These are phyloP conservation scores for Penicillium sclerotigenum DNA, from an alignment of 2,329 filamentous ascomycete genomes.

Conservation along the genomic window DNA sequence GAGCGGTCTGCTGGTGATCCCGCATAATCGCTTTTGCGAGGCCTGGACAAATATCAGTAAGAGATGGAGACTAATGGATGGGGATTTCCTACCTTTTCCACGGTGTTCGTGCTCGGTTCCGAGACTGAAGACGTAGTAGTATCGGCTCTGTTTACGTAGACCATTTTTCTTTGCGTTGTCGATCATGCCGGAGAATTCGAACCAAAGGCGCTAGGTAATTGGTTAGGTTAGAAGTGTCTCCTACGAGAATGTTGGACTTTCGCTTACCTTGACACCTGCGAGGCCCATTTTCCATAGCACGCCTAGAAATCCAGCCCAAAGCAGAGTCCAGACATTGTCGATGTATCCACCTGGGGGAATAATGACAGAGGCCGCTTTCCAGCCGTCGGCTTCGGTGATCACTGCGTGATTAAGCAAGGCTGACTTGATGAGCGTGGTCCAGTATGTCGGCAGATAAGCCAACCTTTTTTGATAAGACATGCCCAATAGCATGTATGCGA, in stretches of 20 bases:
- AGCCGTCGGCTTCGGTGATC: slow-evolving; percentile 24
- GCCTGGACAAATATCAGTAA: slow-evolving; percentile 8
- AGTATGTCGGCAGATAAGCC: slow-evolving; percentile 22
- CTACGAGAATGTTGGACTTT: not conserved
- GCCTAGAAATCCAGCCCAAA: slow-evolving; percentile 19
- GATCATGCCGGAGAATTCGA: slow-evolving; percentile 22
- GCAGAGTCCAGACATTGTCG: slow-evolving; percentile 19
- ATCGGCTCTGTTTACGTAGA: slow-evolving; percentile 17
- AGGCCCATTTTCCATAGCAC: slow-evolving; percentile 21
- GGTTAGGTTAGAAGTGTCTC: not conserved
- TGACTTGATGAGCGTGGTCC: slow-evolving; percentile 18
- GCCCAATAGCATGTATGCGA: slow-evolving; percentile 22
- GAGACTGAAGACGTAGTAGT: slow-evolving; percentile 26
- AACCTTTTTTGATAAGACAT: slow-evolving; percentile 19
- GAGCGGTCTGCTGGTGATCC: slow-evolving; percentile 17
- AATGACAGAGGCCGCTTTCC: slow-evolving; percentile 22
- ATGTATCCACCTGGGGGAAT: slow-evolving; percentile 17
- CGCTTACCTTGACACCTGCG: slow-evolving; percentile 14
- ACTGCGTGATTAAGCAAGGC: slow-evolving; percentile 21
- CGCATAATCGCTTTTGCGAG: slow-evolving; percentile 21
- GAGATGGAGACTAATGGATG: not conserved
- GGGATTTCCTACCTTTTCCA: slow-evolving; percentile 15
- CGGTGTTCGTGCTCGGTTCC: slow-evolving; percentile 24
- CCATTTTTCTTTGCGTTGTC: slow-evolving; percentile 21
- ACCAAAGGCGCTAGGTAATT: slow-evolving; percentile 17